Conservation (phyloP, 2,329 filamentous ascomycete species). For the Sporothrix phasma region DNA sequence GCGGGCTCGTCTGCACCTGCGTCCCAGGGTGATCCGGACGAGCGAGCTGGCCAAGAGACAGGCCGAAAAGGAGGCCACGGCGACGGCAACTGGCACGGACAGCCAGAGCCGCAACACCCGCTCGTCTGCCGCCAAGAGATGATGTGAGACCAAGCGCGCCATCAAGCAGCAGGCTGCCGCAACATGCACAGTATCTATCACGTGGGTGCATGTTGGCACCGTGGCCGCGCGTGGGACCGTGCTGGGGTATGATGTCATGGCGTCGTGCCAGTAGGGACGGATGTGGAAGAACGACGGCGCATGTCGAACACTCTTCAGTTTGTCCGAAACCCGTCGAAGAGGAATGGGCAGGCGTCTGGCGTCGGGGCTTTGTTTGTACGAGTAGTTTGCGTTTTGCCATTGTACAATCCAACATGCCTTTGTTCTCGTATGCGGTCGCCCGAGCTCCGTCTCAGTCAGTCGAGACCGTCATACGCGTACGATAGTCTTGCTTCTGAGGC, state of each 20-base stretch:
- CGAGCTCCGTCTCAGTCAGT: no score
- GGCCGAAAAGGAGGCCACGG: constrained; percentile 29
- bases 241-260: not conserved
- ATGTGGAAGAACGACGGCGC: not conserved
- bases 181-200: not conserved
- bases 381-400: no score
- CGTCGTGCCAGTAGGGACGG: not conserved
- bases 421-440: no score
- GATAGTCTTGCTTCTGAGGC: not conserved
- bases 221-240: not conserved
- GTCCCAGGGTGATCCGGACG: constrained; percentile 40
- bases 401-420: no score
- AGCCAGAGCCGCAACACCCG: constrained; percentile 11
- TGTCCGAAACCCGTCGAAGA: no score
- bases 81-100: no score
- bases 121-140: not conserved
- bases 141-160: no score
- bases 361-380: no score
- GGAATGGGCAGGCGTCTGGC: no score
- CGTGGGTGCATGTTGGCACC: not conserved
- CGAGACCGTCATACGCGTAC: not conserved
- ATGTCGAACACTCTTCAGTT: no score
- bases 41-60: constrained; percentile 40
- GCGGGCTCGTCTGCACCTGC: constrained; percentile 32
- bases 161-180: not conserved